phyloP scores from a whole-genome alignment of 805 yeast species.

The Zygosaccharomyces rouxii region DNA sequence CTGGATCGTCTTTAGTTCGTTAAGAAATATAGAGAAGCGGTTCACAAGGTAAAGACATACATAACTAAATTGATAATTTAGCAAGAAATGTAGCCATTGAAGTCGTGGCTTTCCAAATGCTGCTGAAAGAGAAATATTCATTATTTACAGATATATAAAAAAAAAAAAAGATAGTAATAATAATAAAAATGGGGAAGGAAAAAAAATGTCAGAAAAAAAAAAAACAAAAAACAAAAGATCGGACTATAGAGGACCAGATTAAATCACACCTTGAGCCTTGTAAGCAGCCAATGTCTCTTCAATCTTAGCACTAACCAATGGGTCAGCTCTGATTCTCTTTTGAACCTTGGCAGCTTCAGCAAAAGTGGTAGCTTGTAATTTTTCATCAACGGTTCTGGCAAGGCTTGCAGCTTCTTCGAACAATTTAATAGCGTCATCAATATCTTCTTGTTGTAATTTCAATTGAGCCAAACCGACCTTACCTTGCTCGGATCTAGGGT shows the following conservation, averaged over 20 bases:
- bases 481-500: slow-evolving; percentile 87
- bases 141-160: slow-evolving; percentile 16
- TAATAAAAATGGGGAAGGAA: neutral
- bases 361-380: slow-evolving; percentile 82
- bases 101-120: neutral
- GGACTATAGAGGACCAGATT: slow-evolving; percentile 5
- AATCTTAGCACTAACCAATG: slow-evolving; percentile 57
- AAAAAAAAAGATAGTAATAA: slow-evolving; percentile 6
- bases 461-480: slow-evolving; percentile 88
- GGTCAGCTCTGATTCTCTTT: slow-evolving; percentile 67
- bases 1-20: too few relatives aligned
- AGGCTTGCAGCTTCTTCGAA: slow-evolving; percentile 80
- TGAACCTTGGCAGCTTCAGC: slow-evolving; percentile 94
- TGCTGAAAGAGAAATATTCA: slow-evolving; percentile 4
- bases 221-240: neutral
- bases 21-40: too few relatives aligned
- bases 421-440: slow-evolving; percentile 72
- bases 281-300: slow-evolving; percentile 50
- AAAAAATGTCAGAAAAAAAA: neutral
- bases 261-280: slow-evolving; percentile 33
- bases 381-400: slow-evolving; percentile 81
- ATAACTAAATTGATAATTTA: neutral
- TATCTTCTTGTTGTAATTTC: slow-evolving; percentile 75
- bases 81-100: neutral
- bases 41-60: too few relatives aligned